Base-by-base conservation (phyloP, 371 early-diverging fungal species). In the Coemansia sp. region DNA sequence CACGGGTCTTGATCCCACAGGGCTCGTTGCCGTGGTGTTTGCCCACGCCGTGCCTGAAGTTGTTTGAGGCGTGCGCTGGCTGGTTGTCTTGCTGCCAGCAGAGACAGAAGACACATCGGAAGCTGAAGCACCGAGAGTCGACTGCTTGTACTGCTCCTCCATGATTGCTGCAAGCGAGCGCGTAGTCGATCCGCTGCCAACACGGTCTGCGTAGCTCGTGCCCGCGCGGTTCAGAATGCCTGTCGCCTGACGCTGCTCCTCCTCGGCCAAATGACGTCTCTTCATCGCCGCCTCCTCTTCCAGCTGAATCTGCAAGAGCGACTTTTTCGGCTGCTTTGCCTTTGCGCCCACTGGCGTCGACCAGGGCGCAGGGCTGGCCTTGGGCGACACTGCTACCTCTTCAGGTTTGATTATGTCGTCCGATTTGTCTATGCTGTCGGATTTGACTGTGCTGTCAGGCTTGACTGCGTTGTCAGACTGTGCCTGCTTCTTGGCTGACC, bases 241-340 rank as follows among this genome's bases (percentile, higher is more conserved):
- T 3, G 24, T 26, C 21, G 48, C 42, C 7, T 53, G 61, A 2
- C 66, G 69, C 63, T 66, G 68, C 59, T 70, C 66, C 24, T 59
- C 63, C n/a, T 63, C 71, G n/a, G 66, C 59, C 29, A 55, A 48
- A 39, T 67, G 76, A 42, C 81, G 82, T 67, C 80, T 83, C 74
- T 78, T 76, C 8, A 78, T 81, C 7, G 84, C 87, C 26, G 26
- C 61, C 61, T 89, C 90, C 59, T 91, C 91, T 65, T 91, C 91
- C 63, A 86, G 82, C 72, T 90, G 90, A 58, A 91, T 91, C 75
- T 91, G 89, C 61, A 87, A 79, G 26, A 91, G 69, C 1, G 89
- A 88, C 79, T 90, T 90, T 67, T 89, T 89, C 4, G 89, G 68
- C 70, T 65, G 59, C 21, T 68, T 77, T 22, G 40, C 29, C 59